Evolutionary conservation across 208 protist species (phyloP), one percentile per base, ranked within the genome.

Genomic region (Trypanosoma boissoni): DNA sequence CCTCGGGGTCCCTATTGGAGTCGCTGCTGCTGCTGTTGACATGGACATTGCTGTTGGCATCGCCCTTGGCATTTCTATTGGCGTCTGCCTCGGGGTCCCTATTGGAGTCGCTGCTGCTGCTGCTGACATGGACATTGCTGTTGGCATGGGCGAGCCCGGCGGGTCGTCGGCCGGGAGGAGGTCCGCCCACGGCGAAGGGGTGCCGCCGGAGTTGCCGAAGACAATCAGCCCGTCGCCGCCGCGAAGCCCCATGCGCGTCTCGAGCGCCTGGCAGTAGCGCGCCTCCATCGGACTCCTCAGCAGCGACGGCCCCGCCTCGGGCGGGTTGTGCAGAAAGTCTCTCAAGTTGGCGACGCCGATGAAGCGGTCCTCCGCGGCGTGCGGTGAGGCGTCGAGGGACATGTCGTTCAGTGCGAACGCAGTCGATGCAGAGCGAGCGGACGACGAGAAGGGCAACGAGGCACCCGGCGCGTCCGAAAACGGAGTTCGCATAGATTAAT

Each of bases 291-390:
- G 5, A 52, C 41, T 48, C 3, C 29, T 49, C 18, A 37, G 10
- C 1, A 27, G 1, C 27, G 55, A 20, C 21, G 24, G 8, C 14
- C 32, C 26, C 9, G 27, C 2, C 27, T 56, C 39, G 20, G n/a
- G 28, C n/a, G 56, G 39, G 27, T 70, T 48, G 42, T 57, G 64
- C 14, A 70, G 50, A 46, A 70, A 70, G 20, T 64, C 50, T 6
- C 50, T 57, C 49, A 43, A 64, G 42, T 70, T 56, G 3, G 31
- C 64, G n/a, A 64, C 31, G 9, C 54, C 64, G 58, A 70, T 70
- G 45, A 70, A 70, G 1, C 64, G 54, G 45, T 70, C 64, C 41
- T 64, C 54, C 23, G 36, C 49, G 12, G 23, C 21, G 9, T 39
- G 20, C 1, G 49, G 12, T 37, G 20, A 44, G 9, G 36, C 27